phyloP scores from a whole-genome alignment of 2,329 filamentous ascomycete genomes.

The Amphichorda felina region DNA sequence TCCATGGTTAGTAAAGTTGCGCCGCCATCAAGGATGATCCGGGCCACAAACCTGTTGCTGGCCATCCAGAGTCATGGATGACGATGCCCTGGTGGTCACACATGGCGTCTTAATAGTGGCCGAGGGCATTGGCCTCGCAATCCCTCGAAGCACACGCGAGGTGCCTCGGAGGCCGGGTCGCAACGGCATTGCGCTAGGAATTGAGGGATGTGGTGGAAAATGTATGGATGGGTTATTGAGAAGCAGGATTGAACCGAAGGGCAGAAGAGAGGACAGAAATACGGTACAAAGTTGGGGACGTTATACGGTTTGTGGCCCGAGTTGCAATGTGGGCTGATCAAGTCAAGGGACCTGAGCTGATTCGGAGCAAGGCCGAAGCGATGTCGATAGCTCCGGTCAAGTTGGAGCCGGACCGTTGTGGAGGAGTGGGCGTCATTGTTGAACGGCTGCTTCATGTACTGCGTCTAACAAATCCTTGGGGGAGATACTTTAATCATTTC shows the following conservation, averaged over 20 bases:
- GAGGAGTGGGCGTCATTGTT: background rate
- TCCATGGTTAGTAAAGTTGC: constrained; percentile 2
- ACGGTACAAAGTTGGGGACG: too few species aligned
- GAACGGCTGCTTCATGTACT: too few species aligned
- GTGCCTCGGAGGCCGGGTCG: constrained; percentile 31
- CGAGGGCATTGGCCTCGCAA: constrained; percentile 17
- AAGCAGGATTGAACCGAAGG: too few species aligned
- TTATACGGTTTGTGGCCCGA: too few species aligned
- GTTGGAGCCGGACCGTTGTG: background rate
- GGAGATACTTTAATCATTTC: too few species aligned
- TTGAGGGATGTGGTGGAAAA: too few species aligned
- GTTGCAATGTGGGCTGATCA: background rate
- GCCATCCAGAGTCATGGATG: constrained; percentile 36
- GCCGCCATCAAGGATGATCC: too few species aligned
- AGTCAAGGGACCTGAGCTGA: background rate
- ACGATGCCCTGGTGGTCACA: constrained; percentile 25
- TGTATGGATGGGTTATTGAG: too few species aligned
- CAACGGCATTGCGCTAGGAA: constrained; percentile 30
- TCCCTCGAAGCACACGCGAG: constrained; percentile 31
- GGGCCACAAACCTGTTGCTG: constrained; percentile 43
- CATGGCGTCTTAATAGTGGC: constrained; percentile 9
- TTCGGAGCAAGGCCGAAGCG: background rate
- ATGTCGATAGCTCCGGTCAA: background rate
- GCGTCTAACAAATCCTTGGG: too few species aligned
- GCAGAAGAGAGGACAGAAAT: too few species aligned